Conservation (phyloP, 768 basidiomycete species). For the Pholiota microspora region DNA sequence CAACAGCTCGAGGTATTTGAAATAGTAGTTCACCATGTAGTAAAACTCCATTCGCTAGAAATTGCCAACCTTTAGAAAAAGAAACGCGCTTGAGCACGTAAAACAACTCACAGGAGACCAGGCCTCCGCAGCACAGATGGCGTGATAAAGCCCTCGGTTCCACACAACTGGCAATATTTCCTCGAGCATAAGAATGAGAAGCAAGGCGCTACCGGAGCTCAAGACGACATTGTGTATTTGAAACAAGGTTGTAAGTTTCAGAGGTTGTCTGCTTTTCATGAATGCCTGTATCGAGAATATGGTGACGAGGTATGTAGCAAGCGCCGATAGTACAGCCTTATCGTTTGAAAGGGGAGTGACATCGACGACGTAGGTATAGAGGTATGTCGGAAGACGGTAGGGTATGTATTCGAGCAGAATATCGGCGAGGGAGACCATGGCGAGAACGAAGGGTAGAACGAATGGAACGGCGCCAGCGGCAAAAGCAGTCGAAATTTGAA, state of each 20-base stretch:
- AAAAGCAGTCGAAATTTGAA: slow-evolving; percentile 26
- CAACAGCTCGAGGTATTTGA: slow-evolving; percentile 95
- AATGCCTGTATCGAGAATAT: slow-evolving; percentile 83
- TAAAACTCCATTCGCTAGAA: slow-evolving; percentile 86
- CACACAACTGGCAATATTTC: slow-evolving; percentile 82
- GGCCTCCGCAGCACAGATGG: slow-evolving; percentile 71
- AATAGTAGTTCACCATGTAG: slow-evolving; percentile 99
- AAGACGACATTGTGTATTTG: slow-evolving; percentile 90
- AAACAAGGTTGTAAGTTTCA: slow-evolving; percentile 80
- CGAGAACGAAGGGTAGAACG: slow-evolving; percentile 22
- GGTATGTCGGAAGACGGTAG: slow-evolving; percentile 54
- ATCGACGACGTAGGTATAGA: slow-evolving; percentile 67
- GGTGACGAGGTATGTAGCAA: slow-evolving; percentile 81
- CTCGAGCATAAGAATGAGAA: slow-evolving; percentile 88
- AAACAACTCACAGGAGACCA: slow-evolving; percentile 80
- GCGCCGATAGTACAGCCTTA: slow-evolving; percentile 64
- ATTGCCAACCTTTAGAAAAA: slow-evolving; percentile 1
- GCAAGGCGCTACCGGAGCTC: slow-evolving; percentile 76
- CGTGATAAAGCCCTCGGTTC: slow-evolving; percentile 69
- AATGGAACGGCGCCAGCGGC: slow-evolving; percentile 12
- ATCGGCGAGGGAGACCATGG: slow-evolving; percentile 76
- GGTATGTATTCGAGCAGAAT: slow-evolving; percentile 60
- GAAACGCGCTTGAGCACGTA: slow-evolving; percentile 14
- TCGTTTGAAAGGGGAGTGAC: slow-evolving; percentile 81
- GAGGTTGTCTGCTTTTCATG: slow-evolving; percentile 77